Conservation (phyloP, 305 asterid genomes). For the Fraxinus ornus region DNA sequence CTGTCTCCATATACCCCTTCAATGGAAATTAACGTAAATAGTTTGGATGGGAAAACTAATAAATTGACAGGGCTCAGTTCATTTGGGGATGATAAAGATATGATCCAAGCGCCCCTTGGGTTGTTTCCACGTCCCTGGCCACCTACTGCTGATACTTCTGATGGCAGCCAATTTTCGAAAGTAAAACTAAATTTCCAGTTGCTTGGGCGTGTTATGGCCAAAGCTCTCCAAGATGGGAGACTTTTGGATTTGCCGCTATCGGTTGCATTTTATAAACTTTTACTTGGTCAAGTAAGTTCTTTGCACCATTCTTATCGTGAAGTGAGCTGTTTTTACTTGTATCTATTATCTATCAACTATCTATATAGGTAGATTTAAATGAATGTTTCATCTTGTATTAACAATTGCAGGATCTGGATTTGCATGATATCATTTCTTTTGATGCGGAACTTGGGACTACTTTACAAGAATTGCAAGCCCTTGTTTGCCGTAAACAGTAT, state of each 20-base stretch:
- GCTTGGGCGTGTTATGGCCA: conserved; percentile 95
- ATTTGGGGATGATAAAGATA: conserved; percentile 42
- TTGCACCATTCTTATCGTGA: not conserved
- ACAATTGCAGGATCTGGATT: conserved; percentile 77
- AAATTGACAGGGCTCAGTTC: not conserved
- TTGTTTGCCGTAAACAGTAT: conserved; percentile 66
- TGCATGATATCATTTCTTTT: conserved; percentile 76
- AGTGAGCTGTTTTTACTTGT: not conserved
- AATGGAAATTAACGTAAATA: conserved; percentile 57
- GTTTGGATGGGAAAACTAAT: conserved; percentile 24
- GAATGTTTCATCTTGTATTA: conserved; percentile 16
- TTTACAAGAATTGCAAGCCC: conserved; percentile 89
- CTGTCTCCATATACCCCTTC: conserved; percentile 41
- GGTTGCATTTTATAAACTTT: conserved; percentile 75
- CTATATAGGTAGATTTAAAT: conserved; percentile 3
- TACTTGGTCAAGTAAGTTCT: conserved; percentile 74
- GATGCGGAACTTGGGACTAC: conserved; percentile 80
- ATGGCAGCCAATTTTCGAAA: conserved; percentile 63
- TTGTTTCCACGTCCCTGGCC: conserved; percentile 97
- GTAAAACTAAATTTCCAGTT: conserved; percentile 67
- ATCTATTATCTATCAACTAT: not conserved
- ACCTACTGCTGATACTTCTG: conserved; percentile 58
- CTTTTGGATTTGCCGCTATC: conserved; percentile 93
- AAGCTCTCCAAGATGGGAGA: conserved; percentile 98
- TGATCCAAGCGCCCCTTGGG: conserved; percentile 79